Evolutionary conservation across 441 rosid species (phyloP).

Genomic region (Brassica balearica): DNA sequence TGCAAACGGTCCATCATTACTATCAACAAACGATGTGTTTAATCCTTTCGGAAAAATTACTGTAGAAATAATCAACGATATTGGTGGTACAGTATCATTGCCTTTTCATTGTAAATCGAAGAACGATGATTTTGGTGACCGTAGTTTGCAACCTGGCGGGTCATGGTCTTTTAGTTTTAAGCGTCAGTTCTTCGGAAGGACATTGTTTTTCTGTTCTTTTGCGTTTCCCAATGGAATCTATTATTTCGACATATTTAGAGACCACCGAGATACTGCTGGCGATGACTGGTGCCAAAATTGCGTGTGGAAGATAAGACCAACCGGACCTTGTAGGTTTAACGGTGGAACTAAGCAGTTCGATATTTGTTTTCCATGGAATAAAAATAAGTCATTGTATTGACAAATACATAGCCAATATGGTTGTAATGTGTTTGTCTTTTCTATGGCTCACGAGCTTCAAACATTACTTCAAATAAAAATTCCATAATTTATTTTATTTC

Average conservation of each 20-base stretch:
- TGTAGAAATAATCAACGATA: conserved; percentile 31
- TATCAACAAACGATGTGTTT: conserved; percentile 9
- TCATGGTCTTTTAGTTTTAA: conserved; percentile 27
- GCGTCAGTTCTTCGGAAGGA: conserved; percentile 25
- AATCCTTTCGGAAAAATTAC: conserved; percentile 4
- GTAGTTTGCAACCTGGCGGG: conserved; percentile 8
- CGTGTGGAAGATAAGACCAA: conserved; percentile 20
- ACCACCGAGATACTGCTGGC: conserved; percentile 16
- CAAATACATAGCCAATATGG: background rate
- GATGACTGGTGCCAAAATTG: conserved; percentile 31
- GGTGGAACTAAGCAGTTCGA: conserved; percentile 17
- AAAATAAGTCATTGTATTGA: conserved; percentile 7
- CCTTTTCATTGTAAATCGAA: conserved; percentile 29
- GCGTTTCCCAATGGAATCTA: background rate
- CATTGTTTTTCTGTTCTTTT: conserved; percentile 29
- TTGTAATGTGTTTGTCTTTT: background rate
- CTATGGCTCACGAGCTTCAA: background rate
- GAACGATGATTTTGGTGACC: conserved; percentile 15
- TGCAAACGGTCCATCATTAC: conserved; percentile 5
- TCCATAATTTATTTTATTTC: background rate
- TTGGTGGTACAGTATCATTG: conserved; percentile 16
- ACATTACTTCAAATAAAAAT: background rate
- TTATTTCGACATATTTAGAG: conserved; percentile 27
- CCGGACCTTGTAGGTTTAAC: conserved; percentile 7
- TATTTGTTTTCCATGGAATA: conserved; percentile 39